Conservation (phyloP, 2,329 filamentous ascomycete species). For the Microthyrium microscopicum region DNA sequence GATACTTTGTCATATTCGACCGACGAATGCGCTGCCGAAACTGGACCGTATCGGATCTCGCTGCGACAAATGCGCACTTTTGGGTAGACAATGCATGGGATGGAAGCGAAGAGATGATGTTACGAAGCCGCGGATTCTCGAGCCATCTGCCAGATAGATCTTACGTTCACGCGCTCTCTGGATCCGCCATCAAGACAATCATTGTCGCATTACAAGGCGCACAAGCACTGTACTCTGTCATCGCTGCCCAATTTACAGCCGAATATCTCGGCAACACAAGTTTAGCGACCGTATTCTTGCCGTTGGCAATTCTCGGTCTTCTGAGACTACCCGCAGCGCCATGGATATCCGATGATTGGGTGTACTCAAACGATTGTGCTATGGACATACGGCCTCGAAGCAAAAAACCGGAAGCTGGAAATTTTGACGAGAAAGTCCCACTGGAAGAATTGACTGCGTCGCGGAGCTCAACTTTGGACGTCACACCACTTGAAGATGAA, state of each 20-base stretch:
- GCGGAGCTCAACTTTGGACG: too few relatives aligned
- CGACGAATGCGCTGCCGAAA: constrained; percentile 16
- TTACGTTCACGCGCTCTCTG: constrained; percentile 1
- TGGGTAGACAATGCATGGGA: constrained; percentile 21
- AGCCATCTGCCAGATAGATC: neutral
- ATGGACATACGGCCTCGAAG: neutral
- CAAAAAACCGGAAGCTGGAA: neutral
- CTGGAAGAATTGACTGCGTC: too few relatives aligned
- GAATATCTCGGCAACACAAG: neutral
- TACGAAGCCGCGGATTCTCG: neutral
- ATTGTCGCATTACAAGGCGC: constrained; percentile 1
- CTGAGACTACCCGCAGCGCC: constrained; percentile 2
- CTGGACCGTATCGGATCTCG: constrained; percentile 16
- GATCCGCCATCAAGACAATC: neutral
- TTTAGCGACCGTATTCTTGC: constrained; percentile 1
- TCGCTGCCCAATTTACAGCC: neutral
- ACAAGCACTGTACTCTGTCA: neutral
- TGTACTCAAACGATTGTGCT: neutral
- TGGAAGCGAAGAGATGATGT: constrained; percentile 14
- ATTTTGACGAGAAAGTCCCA: too few relatives aligned
- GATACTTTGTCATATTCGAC: constrained; percentile 20
- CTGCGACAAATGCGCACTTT: constrained; percentile 19
- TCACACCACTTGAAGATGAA: too few relatives aligned
- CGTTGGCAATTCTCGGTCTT: constrained; percentile 1
- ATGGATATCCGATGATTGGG: constrained; percentile 1